phyloP scores from a whole-genome alignment of 164 flowering plant species.

The Stephania cephalantha region DNA sequence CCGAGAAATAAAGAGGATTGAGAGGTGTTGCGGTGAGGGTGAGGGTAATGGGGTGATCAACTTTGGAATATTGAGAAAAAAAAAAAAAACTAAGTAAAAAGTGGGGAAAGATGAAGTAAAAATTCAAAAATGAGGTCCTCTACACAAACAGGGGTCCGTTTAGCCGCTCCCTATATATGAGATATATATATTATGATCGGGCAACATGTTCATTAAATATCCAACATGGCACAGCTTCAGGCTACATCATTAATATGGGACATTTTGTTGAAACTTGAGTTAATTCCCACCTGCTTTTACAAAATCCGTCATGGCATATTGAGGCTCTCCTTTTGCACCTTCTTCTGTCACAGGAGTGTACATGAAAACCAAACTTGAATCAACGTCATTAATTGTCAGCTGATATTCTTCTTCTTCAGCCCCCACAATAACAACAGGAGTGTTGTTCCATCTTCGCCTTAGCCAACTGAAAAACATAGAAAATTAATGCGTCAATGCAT shows the following conservation, averaged over 20 bases:
- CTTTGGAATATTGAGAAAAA: no score
- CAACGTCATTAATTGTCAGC: conserved; percentile 75
- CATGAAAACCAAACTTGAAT: conserved; percentile 93
- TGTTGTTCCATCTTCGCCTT: conserved; percentile 88
- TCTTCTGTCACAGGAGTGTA: conserved; percentile 95
- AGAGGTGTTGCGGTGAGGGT: no score
- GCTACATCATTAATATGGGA: background rate
- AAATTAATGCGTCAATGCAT: background rate
- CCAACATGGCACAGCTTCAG: background rate
- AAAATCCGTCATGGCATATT: conserved; percentile 92
- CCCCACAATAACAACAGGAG: conserved; percentile 82
- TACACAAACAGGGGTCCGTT: no score
- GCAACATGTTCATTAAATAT: background rate
- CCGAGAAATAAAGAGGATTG: no score
- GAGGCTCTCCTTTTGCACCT: conserved; percentile 97
- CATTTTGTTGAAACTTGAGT: background rate
- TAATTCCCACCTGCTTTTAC: conserved; percentile 70
- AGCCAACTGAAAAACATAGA: conserved; percentile 63
- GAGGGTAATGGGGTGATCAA: no score
- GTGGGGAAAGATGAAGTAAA: no score
- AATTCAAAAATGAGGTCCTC: no score
- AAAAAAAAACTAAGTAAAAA: no score
- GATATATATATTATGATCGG: background rate
- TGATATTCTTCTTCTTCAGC: conserved; percentile 89
- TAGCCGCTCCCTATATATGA: no score